These are phyloP conservation scores for Podaxis rugospora DNA, from an alignment of 768 basidiomycete genomes.

Conservation along the genomic window DNA sequence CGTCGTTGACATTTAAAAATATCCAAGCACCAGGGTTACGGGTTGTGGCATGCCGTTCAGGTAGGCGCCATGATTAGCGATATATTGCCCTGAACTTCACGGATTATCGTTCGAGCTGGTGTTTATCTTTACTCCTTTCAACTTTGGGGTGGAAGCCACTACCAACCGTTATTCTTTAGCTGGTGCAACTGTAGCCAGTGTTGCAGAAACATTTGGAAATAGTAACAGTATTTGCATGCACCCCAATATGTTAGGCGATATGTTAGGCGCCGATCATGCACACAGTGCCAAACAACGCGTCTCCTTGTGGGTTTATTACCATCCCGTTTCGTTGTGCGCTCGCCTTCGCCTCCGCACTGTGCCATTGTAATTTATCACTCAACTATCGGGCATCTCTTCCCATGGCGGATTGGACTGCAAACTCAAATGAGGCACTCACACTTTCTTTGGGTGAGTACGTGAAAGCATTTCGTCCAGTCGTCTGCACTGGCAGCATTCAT, in stretches of 20 bases:
- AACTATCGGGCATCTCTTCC: background rate
- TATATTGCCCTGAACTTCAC: too few relatives aligned
- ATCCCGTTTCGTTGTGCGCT: background rate
- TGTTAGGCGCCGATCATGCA: background rate
- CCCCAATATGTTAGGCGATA: background rate
- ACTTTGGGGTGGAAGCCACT: too few relatives aligned
- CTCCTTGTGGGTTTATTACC: slow-evolving; percentile 1
- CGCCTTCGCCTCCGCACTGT: background rate
- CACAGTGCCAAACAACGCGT: slow-evolving; percentile 30
- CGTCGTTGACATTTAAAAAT: background rate
- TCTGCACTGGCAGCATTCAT: background rate
- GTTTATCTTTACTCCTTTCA: too few relatives aligned
- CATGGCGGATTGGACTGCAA: slow-evolving; percentile 70
- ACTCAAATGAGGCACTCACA: slow-evolving; percentile 73
- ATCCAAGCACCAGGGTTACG: background rate
- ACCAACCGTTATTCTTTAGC: too few relatives aligned
- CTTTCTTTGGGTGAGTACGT: slow-evolving; percentile 66
- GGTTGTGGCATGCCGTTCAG: too few relatives aligned
- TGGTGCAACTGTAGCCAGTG: too few relatives aligned
- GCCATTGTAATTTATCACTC: background rate
- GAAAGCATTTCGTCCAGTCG: background rate
- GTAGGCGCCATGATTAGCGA: too few relatives aligned
- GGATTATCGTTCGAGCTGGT: too few relatives aligned
- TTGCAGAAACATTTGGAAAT: background rate
- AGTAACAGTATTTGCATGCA: background rate